These are phyloP conservation scores for Cryphonectria radicalis DNA, from an alignment of 2,329 filamentous ascomycete species.

Conservation along the genomic window DNA sequence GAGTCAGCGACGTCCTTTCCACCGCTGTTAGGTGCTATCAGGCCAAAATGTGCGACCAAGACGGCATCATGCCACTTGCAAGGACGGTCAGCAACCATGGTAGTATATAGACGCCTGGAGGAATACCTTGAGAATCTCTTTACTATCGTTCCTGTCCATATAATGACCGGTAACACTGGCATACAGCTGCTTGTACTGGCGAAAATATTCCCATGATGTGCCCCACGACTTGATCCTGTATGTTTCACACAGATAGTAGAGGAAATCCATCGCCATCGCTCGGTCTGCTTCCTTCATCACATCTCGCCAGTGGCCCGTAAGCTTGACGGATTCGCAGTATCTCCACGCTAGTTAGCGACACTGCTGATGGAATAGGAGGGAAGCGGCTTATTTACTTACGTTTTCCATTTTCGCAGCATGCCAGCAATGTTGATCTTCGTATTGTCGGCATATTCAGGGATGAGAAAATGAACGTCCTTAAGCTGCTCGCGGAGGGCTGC, in stretches of 20 bases:
- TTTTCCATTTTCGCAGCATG: conserved; percentile 33
- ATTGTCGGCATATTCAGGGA: conserved; percentile 30
- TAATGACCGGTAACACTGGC: conserved; percentile 33
- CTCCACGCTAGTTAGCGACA: not conserved
- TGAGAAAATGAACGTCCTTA: conserved; percentile 30
- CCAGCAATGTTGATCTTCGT: conserved; percentile 34
- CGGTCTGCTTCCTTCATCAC: conserved; percentile 22
- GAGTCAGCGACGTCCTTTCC: conserved; percentile 36
- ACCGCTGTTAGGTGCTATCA: conserved; percentile 34
- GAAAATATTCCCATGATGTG: conserved; percentile 34
- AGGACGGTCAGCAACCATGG: not conserved
- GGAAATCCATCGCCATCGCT: conserved; percentile 34
- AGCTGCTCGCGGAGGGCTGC: conserved; percentile 31
- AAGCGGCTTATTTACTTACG: conserved; percentile 21
- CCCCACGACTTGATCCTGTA: conserved; percentile 35
- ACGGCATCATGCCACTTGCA: conserved; percentile 32
- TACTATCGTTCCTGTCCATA: conserved; percentile 34
- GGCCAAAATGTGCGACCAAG: conserved; percentile 33
- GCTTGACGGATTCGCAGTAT: conserved; percentile 20
- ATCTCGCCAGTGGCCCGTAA: conserved; percentile 11
- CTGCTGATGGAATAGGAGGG: not conserved
- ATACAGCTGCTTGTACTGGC: conserved; percentile 37
- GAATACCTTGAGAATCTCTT: conserved; percentile 28
- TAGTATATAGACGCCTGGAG: conserved; percentile 9
- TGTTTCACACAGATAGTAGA: conserved; percentile 33